Evolutionary conservation across 306 rosid genomes (phyloP).

Genomic region (Prunus armeniaca): DNA sequence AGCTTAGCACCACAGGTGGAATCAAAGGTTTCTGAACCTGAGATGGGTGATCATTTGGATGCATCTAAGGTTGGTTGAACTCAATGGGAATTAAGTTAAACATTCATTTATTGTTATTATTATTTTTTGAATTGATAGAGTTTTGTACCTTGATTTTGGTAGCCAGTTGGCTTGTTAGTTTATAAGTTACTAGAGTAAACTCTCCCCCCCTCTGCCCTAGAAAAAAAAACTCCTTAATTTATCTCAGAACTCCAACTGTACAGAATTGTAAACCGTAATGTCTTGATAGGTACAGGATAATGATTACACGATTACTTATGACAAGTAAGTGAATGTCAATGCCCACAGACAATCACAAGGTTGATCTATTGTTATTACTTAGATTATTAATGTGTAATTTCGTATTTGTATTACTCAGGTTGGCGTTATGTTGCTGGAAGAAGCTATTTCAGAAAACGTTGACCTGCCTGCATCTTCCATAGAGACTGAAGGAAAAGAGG

Average conservation of each 20-base stretch:
- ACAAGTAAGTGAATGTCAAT: not conserved
- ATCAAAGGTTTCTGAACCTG: constrained; percentile 15
- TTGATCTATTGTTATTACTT: not conserved
- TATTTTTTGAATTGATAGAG: not conserved
- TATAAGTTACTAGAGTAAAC: not conserved
- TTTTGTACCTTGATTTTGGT: not conserved
- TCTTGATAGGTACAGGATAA: not conserved
- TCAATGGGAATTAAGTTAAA: constrained; percentile 8
- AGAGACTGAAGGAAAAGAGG: constrained; percentile 23
- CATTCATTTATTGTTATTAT: not conserved
- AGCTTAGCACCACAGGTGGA: constrained; percentile 14
- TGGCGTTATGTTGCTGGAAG: not conserved
- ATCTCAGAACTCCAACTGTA: not conserved
- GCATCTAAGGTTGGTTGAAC: constrained; percentile 31
- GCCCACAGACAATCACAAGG: not conserved
- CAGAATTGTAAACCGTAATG: not conserved
- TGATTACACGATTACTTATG: not conserved
- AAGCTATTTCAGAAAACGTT: not conserved
- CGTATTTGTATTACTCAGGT: constrained; percentile 14
- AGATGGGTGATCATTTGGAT: constrained; percentile 12
- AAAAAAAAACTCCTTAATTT: not conserved
- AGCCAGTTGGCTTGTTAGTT: constrained; percentile 6
- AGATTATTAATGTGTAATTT: not conserved
- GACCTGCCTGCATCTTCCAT: constrained; percentile 5
- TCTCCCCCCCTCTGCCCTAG: not conserved